phyloP scores from a whole-genome alignment of 2,329 filamentous ascomycete species.

The Scopulariopsis brevicaulis region DNA sequence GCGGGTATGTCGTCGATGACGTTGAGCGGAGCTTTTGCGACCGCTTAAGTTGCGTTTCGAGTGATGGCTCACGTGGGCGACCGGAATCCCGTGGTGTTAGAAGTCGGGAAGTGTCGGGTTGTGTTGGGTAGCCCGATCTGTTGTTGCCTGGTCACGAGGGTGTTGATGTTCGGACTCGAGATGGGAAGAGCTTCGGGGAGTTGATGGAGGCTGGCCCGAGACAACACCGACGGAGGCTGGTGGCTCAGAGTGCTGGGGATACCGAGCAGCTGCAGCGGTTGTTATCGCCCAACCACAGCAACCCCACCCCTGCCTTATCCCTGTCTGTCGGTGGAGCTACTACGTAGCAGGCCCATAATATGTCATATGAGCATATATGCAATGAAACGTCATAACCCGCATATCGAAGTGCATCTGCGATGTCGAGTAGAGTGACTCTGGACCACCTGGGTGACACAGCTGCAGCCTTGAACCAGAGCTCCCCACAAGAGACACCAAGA shows the following conservation, averaged over 20 bases:
- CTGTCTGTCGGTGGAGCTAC: neutral
- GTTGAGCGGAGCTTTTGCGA: conserved; percentile 1
- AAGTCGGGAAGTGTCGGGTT: neutral
- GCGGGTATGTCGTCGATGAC: conserved; percentile 1
- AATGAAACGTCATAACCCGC: no score
- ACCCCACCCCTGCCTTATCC: neutral
- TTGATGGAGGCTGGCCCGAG: neutral
- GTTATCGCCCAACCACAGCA: neutral
- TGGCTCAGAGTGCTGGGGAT: neutral
- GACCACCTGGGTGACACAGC: no score
- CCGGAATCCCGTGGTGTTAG: neutral
- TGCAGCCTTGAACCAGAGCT: no score
- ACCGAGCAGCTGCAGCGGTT: neutral
- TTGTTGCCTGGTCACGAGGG: neutral
- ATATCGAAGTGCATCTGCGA: no score
- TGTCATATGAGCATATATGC: no score
- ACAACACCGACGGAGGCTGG: neutral
- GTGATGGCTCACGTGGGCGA: neutral
- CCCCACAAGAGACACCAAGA: neutral
- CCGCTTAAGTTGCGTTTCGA: neutral
- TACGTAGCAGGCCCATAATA: no score
- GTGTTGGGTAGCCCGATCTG: neutral
- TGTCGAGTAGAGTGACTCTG: no score
- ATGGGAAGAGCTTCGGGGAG: neutral
- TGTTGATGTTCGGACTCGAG: neutral